A percentile compares a stretch with the other conserved stretches of the same genome.
Evolutionary conservation across 2,329 filamentous ascomycete genomes (phyloP).

Genomic region (Aspergillus ruber): DNA sequence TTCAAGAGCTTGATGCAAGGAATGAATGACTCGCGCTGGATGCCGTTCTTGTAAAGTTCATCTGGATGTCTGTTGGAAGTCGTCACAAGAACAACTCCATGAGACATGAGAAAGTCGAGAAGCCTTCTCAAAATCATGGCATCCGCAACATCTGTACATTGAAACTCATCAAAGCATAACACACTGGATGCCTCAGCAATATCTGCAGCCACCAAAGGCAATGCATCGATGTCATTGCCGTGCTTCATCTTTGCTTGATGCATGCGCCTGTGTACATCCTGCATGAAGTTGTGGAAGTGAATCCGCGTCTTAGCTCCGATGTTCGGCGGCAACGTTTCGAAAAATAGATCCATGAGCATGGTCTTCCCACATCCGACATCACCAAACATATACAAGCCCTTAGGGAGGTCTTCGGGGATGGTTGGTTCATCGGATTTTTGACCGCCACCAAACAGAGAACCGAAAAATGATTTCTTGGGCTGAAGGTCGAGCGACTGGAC

Average conservation of each 20-base stretch:
- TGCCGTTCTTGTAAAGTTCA: conserved; percentile 95
- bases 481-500: conserved; percentile 60
- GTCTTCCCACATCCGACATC: conserved; percentile 98
- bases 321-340: conserved; percentile 76
- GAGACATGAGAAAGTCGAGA: conserved; percentile 85
- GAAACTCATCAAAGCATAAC: conserved; percentile 97
- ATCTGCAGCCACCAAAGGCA: conserved; percentile 90
- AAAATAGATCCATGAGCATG: conserved; percentile 99
- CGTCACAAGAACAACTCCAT: conserved; percentile 93
- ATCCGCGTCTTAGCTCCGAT: conserved; percentile 83
- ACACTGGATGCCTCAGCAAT: conserved; percentile 81
- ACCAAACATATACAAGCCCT: conserved; percentile 89
- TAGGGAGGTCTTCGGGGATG: conserved; percentile 69
- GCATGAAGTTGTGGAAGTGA: conserved; percentile 99
- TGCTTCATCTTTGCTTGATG: conserved; percentile 85
- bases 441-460: conserved; percentile 37
- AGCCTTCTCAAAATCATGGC: conserved; percentile 92
- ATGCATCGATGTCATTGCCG: conserved; percentile 80
- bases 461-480: conserved; percentile 48
- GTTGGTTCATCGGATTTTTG: conserved; percentile 24
- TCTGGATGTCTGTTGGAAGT: conserved; percentile 95
- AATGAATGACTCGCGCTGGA: conserved; percentile 90
- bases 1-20: conserved; percentile 93
- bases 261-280: conserved; percentile 85
- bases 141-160: conserved; percentile 96